These are phyloP conservation scores for Talaromyces sp. DNA, from an alignment of 2,329 filamentous ascomycete species.

Conservation along the genomic window DNA sequence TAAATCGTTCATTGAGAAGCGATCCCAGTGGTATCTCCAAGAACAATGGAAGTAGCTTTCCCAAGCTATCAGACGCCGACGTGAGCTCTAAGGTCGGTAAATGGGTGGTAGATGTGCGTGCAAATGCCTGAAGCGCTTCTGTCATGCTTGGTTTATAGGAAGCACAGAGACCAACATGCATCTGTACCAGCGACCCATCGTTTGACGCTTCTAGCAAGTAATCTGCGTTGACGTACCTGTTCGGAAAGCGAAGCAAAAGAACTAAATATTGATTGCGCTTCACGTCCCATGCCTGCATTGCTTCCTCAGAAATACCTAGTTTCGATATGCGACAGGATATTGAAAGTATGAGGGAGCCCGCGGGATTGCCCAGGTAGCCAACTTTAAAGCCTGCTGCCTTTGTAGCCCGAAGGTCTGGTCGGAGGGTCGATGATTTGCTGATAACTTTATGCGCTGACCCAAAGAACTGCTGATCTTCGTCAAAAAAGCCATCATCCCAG, in stretches of 20 bases:
- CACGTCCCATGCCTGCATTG: constrained; percentile 20
- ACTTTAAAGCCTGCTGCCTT: constrained; percentile 68
- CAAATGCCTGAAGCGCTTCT: constrained; percentile 54
- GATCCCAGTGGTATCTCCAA: constrained; percentile 69
- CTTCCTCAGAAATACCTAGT: constrained; percentile 25
- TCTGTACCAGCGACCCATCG: constrained; percentile 45
- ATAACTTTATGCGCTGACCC: background rate
- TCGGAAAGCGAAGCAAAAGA: constrained; percentile 63
- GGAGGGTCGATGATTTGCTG: constrained; percentile 40
- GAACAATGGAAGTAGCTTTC: constrained; percentile 56
- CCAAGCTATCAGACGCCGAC: background rate
- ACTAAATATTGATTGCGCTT: constrained; percentile 52
- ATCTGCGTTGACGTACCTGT: constrained; percentile 60
- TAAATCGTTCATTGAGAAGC: constrained; percentile 64
- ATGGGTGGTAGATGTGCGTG: constrained; percentile 1
- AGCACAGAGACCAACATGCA: constrained; percentile 68
- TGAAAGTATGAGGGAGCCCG: constrained; percentile 55
- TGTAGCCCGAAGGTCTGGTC: constrained; percentile 58
- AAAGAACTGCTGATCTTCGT: constrained; percentile 18
- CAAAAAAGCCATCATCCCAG: constrained; percentile 17
- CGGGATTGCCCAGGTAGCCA: constrained; percentile 56
- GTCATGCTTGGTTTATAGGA: constrained; percentile 65
- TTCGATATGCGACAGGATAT: constrained; percentile 67
- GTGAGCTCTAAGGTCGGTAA: background rate
- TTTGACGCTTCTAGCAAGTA: constrained; percentile 46